Evolutionary conservation across 176 grass and related monocot species (phyloP).

Genomic region (Rhynchospora pubera): DNA sequence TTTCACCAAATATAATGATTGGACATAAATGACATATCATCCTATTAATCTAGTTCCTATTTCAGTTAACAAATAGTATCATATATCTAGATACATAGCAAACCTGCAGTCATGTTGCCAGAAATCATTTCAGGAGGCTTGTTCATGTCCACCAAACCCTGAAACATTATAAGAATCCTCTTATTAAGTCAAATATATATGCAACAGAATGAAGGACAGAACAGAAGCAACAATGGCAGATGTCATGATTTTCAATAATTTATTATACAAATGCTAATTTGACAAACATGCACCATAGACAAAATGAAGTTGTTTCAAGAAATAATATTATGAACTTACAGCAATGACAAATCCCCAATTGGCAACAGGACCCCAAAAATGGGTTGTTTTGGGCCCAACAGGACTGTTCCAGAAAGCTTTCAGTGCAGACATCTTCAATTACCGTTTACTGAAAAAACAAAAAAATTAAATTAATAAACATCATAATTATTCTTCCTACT

Average conservation of each 20-base stretch:
- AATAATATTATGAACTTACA: constrained; percentile 27
- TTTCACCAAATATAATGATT: not conserved
- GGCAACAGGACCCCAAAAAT: constrained; percentile 76
- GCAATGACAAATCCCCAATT: constrained; percentile 70
- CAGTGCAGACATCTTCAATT: constrained; percentile 28
- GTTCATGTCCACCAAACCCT: constrained; percentile 69
- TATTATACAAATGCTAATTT: not conserved
- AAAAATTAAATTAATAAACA: not conserved
- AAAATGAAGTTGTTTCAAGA: not conserved
- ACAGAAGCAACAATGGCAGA: not conserved
- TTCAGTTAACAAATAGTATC: not conserved
- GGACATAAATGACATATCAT: not conserved
- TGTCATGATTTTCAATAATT: not conserved
- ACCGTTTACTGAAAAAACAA: not conserved
- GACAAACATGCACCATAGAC: not conserved
- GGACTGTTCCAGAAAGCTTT: constrained; percentile 67
- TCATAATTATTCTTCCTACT: not conserved
- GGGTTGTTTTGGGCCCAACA: constrained; percentile 72
- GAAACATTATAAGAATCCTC: constrained; percentile 18
- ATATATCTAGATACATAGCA: not conserved
- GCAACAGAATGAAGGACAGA: not conserved
- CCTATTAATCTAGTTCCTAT: not conserved
- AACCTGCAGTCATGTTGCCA: constrained; percentile 80
- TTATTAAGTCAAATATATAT: not conserved
- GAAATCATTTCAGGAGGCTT: constrained; percentile 86